These are phyloP conservation scores for Geum urbanum DNA, from an alignment of 306 rosid species.

Conservation along the genomic window DNA sequence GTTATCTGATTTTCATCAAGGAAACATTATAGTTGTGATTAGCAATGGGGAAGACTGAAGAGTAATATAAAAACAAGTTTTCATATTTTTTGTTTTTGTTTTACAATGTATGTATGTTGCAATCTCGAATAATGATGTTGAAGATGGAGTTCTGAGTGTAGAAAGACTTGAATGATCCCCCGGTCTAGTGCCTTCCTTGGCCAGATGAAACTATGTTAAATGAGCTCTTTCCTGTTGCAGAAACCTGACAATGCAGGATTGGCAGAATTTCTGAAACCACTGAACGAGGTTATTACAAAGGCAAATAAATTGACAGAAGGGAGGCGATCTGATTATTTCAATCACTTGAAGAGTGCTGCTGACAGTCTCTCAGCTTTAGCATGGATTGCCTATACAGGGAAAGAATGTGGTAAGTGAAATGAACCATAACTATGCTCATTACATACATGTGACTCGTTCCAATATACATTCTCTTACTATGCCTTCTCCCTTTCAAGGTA, in stretches of 20 bases:
- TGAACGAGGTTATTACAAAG: slow-evolving; percentile 62
- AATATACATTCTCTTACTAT: slow-evolving; percentile 22
- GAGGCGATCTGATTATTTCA: slow-evolving; percentile 76
- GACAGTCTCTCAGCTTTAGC: slow-evolving; percentile 96
- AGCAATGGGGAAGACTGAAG: slow-evolving; percentile 7
- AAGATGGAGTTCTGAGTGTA: neutral
- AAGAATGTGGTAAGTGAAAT: slow-evolving; percentile 70
- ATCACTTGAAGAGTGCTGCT: slow-evolving; percentile 81
- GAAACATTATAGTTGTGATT: neutral
- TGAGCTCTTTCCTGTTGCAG: slow-evolving; percentile 37
- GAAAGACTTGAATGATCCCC: neutral
- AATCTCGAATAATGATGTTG: neutral
- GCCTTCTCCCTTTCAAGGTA: slow-evolving; percentile 53
- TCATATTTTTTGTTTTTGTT: neutral
- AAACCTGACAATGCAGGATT: slow-evolving; percentile 75
- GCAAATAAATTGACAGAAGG: slow-evolving; percentile 71
- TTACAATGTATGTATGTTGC: neutral
- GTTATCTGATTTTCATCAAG: neutral
- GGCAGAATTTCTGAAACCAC: slow-evolving; percentile 80
- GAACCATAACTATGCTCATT: slow-evolving; percentile 19
- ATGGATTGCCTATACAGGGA: slow-evolving; percentile 87
- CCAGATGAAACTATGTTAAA: slow-evolving; percentile 11
- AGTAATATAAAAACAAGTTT: neutral
- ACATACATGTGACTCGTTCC: slow-evolving; percentile 7
- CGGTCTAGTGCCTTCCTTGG: neutral